A percentile compares a stretch with the other conserved stretches of the same genome.
Evolutionary conservation across 805 yeast species (phyloP).

Genomic region (Nakazawaea ernobii): DNA sequence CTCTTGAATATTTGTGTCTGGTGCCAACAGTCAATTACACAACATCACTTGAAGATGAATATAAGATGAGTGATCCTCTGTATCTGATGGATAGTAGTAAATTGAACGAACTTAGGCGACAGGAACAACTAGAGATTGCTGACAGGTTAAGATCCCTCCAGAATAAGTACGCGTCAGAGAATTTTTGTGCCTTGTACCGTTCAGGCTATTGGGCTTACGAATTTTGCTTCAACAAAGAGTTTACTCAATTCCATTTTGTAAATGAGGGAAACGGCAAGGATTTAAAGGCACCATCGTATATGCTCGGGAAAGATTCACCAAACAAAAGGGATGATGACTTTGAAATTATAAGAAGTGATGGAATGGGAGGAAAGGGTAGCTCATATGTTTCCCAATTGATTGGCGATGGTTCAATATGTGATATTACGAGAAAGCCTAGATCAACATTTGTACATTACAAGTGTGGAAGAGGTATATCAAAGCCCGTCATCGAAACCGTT

Average conservation of each 20-base stretch:
- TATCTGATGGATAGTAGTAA: not conserved
- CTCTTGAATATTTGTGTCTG: not conserved
- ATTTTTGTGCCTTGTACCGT: not conserved
- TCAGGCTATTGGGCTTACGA: slow-evolving; percentile 13
- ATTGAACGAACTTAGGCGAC: not conserved
- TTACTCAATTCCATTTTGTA: slow-evolving; percentile 10
- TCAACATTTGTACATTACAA: slow-evolving; percentile 20
- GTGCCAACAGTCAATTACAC: not conserved
- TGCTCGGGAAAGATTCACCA: slow-evolving; percentile 14
- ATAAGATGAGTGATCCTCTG: not conserved
- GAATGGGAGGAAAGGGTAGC: slow-evolving; percentile 15
- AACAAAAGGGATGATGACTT: slow-evolving; percentile 18
- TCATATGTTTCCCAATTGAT: slow-evolving; percentile 23
- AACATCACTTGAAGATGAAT: not conserved
- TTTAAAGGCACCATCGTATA: slow-evolving; percentile 11
- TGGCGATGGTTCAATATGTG: slow-evolving; percentile 26
- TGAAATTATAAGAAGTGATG: slow-evolving; percentile 14
- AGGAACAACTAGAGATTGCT: not conserved
- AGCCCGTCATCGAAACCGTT: slow-evolving; percentile 18
- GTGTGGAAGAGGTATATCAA: slow-evolving; percentile 16
- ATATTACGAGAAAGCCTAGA: slow-evolving; percentile 25
- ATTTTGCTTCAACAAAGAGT: slow-evolving; percentile 6
- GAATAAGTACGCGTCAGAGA: not conserved
- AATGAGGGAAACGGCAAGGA: not conserved
- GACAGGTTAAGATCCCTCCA: not conserved